phyloP scores from a whole-genome alignment of 1,284 basidiomycete species.

The Ceratobasidium sp. region DNA sequence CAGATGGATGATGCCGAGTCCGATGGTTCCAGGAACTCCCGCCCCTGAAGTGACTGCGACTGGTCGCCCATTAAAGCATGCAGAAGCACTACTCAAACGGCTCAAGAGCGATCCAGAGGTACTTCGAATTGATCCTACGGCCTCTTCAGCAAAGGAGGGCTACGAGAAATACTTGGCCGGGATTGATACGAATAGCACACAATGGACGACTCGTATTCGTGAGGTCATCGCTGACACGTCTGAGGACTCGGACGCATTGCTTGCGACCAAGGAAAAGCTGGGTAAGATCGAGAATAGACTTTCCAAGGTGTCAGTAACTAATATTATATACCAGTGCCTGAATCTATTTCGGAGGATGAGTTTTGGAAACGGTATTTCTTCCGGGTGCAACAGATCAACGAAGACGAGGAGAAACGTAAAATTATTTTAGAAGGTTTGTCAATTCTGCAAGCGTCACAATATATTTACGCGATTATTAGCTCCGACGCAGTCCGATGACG shows the following conservation, averaged over 20 bases:
- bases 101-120: slow-evolving; percentile 77
- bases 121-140: slow-evolving; percentile 76
- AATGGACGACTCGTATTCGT: slow-evolving; percentile 40
- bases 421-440: slow-evolving; percentile 73
- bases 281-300: slow-evolving; percentile 48
- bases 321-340: slow-evolving; percentile 63
- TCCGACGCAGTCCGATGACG: slow-evolving; percentile 43
- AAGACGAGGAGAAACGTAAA: slow-evolving; percentile 81
- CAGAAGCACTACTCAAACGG: slow-evolving; percentile 75
- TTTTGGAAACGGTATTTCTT: slow-evolving; percentile 96
- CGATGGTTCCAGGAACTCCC: slow-evolving; percentile 46
- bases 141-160: slow-evolving; percentile 60
- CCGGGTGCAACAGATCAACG: slow-evolving; percentile 81
- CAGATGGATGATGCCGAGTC: slow-evolving; percentile 42
- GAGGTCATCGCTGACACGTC: slow-evolving; percentile 43
- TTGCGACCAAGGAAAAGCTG: slow-evolving; percentile 33
- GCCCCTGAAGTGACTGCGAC: slow-evolving; percentile 51
- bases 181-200: slow-evolving; percentile 55
- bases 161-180: slow-evolving; percentile 58
- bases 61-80: slow-evolving; percentile 65
- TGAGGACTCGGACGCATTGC: slow-evolving; percentile 34
- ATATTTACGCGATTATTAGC: slow-evolving; percentile 26
- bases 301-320: slow-evolving; percentile 50
- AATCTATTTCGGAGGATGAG: slow-evolving; percentile 65
- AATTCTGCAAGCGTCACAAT: slow-evolving; percentile 1